A percentile compares a stretch with the other conserved stretches of the same genome.
These are phyloP conservation scores for Bassia scoparia DNA, from an alignment of 148 eudicot genomes.

Conservation along the genomic window DNA sequence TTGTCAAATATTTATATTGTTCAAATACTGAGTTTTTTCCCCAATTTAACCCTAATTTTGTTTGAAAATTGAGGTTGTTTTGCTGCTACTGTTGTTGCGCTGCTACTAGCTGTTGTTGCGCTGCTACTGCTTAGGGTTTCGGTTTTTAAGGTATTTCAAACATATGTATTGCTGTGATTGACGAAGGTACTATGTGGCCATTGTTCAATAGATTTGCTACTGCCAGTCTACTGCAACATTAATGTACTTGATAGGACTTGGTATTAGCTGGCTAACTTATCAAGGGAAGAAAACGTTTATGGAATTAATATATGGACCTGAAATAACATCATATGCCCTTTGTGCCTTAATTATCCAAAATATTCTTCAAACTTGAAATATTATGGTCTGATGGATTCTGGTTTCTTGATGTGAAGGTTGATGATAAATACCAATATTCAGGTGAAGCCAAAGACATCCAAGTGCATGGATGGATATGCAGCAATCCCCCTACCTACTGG, in stretches of 20 bases:
- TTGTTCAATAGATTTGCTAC: neutral
- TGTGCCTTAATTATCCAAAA: neutral
- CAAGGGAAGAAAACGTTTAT: neutral
- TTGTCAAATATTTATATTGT: too few species aligned
- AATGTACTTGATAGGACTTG: neutral
- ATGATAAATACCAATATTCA: slow-evolving; percentile 80
- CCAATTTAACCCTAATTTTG: too few species aligned
- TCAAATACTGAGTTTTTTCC: too few species aligned
- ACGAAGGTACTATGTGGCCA: neutral
- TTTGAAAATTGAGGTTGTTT: too few species aligned
- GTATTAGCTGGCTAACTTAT: neutral
- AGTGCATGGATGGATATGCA: slow-evolving; percentile 87
- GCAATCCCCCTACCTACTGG: slow-evolving; percentile 75
- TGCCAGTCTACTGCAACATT: neutral
- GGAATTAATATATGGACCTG: neutral
- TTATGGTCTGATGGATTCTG: neutral
- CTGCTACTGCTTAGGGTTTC: too few species aligned
- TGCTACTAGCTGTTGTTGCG: too few species aligned
- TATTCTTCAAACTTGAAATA: neutral
- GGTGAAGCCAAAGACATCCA: slow-evolving; percentile 67
- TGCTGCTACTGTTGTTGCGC: too few species aligned
- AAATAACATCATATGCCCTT: neutral
- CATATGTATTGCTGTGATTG: neutral
- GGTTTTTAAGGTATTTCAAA: too few species aligned
- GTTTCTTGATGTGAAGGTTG: slow-evolving; percentile 48